These are phyloP conservation scores for Trichoderma gamsii DNA, from an alignment of 495 filamentous ascomycete species.

Conservation along the genomic window DNA sequence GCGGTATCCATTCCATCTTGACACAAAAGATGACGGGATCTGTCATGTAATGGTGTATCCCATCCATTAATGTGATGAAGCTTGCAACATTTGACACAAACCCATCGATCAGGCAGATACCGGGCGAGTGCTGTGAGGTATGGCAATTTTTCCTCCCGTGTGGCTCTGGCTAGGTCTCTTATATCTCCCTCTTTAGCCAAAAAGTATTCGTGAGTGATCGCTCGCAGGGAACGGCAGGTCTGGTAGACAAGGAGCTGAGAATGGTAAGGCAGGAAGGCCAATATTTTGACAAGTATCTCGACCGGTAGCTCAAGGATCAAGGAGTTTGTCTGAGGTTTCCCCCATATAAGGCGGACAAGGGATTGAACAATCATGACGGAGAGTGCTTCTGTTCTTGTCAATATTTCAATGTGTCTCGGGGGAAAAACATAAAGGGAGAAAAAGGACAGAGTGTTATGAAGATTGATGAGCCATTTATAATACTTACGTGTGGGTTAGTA, in stretches of 20 bases:
- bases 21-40: not conserved
- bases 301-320: not conserved
- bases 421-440: too few relatives aligned
- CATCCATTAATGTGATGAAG: not conserved
- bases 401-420: not conserved
- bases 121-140: not conserved
- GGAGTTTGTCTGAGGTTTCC: not conserved
- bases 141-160: not conserved
- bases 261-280: not conserved
- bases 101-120: not conserved
- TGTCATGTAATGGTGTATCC: not conserved
- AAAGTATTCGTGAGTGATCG: not conserved
- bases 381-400: not conserved
- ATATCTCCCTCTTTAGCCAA: not conserved
- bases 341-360: not conserved
- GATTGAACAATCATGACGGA: not conserved
- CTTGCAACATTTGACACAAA: conserved; percentile 8
- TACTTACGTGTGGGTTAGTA: not conserved
- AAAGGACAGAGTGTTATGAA: not conserved
- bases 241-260: not conserved
- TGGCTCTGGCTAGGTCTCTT: not conserved
- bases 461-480: not conserved
- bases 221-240: not conserved
- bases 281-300: not conserved
- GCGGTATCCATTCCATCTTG: not conserved